Evolutionary conservation across 1,284 basidiomycete genomes (phyloP).

Genomic region (Laetiporus sulphureus): DNA sequence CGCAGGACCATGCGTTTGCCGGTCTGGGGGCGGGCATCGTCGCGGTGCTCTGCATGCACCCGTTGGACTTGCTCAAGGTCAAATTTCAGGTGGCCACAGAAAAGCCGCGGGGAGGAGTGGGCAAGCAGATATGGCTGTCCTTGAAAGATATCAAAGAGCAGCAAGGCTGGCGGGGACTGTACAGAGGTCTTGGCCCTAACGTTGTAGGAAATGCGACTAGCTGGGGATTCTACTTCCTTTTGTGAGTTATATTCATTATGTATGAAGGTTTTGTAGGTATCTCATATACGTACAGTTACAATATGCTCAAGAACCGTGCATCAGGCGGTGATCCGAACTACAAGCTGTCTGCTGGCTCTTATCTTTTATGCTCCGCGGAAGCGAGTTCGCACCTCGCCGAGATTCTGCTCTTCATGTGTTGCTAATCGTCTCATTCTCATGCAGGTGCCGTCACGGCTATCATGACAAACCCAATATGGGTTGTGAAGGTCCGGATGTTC

Average conservation of each 20-base stretch:
- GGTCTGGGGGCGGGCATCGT: conserved; percentile 92
- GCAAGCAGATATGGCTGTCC: conserved; percentile 74
- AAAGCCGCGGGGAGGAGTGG: conserved; percentile 55
- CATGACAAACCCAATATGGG: conserved; percentile 98
- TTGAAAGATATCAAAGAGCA: conserved; percentile 68
- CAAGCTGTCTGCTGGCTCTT: conserved; percentile 69
- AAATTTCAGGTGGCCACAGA: conserved; percentile 88
- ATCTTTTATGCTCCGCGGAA: conserved; percentile 89
- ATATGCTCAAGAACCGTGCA: conserved; percentile 83
- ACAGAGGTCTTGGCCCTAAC: conserved; percentile 88
- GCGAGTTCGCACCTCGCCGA: conserved; percentile 66
- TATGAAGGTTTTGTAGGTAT: neutral
- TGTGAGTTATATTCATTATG: conserved; percentile 48
- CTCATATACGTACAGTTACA: conserved; percentile 62
- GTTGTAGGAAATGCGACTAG: conserved; percentile 94
- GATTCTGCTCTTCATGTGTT: conserved; percentile 4
- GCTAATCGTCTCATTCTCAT: conserved; percentile 11
- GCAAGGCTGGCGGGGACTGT: conserved; percentile 84
- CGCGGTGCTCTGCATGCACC: conserved; percentile 96
- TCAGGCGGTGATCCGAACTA: conserved; percentile 51
- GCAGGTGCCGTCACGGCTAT: conserved; percentile 88
- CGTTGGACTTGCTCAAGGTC: conserved; percentile 94
- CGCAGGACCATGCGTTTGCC: conserved; percentile 87
- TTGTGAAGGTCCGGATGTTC: conserved; percentile 97
- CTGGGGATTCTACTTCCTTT: conserved; percentile 97